Conservation (phyloP, 2,329 filamentous ascomycete genomes). For the Chaetomiaceae sp. region DNA sequence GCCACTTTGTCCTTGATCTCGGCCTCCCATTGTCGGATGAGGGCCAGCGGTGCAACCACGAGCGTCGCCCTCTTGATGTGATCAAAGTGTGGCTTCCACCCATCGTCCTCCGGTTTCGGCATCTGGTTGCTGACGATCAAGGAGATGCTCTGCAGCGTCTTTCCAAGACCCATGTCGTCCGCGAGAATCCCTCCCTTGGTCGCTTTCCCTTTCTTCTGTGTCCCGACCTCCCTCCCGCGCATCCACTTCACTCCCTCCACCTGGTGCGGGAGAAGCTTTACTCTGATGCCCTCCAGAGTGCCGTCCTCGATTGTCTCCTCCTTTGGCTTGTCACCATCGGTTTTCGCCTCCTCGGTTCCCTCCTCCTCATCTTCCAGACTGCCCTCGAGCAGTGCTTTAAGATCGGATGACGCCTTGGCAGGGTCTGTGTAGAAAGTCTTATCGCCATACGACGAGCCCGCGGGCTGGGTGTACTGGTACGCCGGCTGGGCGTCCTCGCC, state of each 20-base stretch:
- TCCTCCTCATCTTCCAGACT: slow-evolving; percentile 72
- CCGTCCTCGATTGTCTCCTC: slow-evolving; percentile 44
- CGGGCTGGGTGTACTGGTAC: slow-evolving; percentile 31
- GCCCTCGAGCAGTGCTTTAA: slow-evolving; percentile 78
- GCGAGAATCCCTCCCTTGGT: slow-evolving; percentile 93
- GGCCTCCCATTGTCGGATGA: slow-evolving; percentile 96
- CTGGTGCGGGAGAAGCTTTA: slow-evolving; percentile 88
- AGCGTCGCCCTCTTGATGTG: slow-evolving; percentile 74
- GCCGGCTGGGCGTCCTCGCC: slow-evolving; percentile 27
- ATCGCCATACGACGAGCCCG: slow-evolving; percentile 32
- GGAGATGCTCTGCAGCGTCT: slow-evolving; percentile 90
- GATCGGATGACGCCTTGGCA: slow-evolving; percentile 65
- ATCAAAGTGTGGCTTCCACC: slow-evolving; percentile 64
- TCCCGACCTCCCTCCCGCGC: slow-evolving; percentile 83
- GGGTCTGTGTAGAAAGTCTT: slow-evolving; percentile 63
- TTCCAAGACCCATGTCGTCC: slow-evolving; percentile 95
- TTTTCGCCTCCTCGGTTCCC: slow-evolving; percentile 42
- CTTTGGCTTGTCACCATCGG: slow-evolving; percentile 45
- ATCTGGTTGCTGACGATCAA: slow-evolving; percentile 80
- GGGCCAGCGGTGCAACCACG: slow-evolving; percentile 84
- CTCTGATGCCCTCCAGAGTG: slow-evolving; percentile 70
- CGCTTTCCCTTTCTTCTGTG: slow-evolving; percentile 72
- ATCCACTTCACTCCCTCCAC: slow-evolving; percentile 94
- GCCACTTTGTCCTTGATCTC: slow-evolving; percentile 83
- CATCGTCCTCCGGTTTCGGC: slow-evolving; percentile 53